A percentile compares a stretch with the other conserved stretches of the same genome.
These are phyloP conservation scores for Pythium volutum DNA, from an alignment of 352 stramenopile species.

Conservation along the genomic window DNA sequence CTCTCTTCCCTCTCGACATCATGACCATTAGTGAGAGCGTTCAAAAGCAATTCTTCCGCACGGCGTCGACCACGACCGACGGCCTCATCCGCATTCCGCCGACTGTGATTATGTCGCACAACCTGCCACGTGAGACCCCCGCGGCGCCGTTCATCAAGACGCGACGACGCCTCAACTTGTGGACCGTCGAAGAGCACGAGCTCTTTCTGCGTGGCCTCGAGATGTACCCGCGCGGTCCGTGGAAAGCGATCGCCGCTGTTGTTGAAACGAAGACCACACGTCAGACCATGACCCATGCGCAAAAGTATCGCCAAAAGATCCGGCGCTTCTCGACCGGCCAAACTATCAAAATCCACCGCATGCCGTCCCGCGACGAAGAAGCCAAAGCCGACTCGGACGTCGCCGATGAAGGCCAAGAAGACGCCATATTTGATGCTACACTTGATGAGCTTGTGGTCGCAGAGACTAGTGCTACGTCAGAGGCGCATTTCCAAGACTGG, in stretches of 20 bases:
- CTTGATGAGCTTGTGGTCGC: background rate
- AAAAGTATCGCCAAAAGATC: conserved; percentile 27
- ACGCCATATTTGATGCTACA: background rate
- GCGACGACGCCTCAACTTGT: conserved; percentile 18
- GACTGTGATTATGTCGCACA: conserved; percentile 14
- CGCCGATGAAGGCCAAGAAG: no score
- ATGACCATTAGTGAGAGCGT: conserved; percentile 9
- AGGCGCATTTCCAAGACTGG: background rate
- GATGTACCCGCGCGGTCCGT: conserved; percentile 3
- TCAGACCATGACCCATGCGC: conserved; percentile 14
- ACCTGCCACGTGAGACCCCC: conserved; percentile 3
- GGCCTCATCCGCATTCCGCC: conserved; percentile 13
- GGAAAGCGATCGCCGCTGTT: conserved; percentile 6
- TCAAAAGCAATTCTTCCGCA: conserved; percentile 11
- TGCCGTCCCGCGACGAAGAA: background rate
- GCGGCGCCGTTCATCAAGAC: conserved; percentile 12
- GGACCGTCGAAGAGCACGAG: conserved; percentile 51
- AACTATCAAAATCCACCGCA: background rate
- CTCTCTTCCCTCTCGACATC: background rate
- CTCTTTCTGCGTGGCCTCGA: conserved; percentile 45
- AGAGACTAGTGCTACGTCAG: background rate
- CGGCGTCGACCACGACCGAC: background rate
- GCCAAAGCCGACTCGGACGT: background rate
- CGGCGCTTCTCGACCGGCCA: background rate
- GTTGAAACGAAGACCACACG: conserved; percentile 10